Evolutionary conservation across 1,139 yeast species (phyloP), one percentile per base, ranked within the genome.

Genomic region (Debaryomyces singareniensis): DNA sequence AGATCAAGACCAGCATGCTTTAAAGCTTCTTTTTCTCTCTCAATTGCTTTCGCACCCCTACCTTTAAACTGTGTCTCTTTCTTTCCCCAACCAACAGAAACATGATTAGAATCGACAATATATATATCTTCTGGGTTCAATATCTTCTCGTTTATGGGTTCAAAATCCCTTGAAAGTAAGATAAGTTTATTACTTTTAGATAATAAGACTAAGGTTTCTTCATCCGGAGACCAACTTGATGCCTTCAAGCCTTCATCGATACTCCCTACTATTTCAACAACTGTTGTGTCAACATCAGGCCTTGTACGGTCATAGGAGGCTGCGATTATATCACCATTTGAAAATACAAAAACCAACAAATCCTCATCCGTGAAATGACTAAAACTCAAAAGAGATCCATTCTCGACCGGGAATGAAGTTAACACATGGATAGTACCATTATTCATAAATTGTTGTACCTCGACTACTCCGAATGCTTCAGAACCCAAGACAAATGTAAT

Each of bases 71-170:
- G 99, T 0, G 99, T 93, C 54, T 91, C 98, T 40, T 82, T 79
- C 43, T 83, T 84, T 47, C 99, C 99, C 99, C 99, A 93, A 13
- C 99, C 99, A 23, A 91, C 96, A 13, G 94, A 81, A 20, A 93
- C 96, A 48, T 91, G 96, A 44, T 80, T 81, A 3, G 89, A 78
- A 32, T 76, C 71, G 24, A 75, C 60, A 25, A 64, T 59, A 29
- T 58, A 55, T 30, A 87, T 65, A 51, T 91, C 97, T 11, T 70
- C 71, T 1, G 73, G 63, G 30, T 71, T 62, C 36, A 89, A 58
- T 12, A 44, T 41, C 31, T 68, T 65, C 47, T 91, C 96, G 9
- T 75, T 61, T 16, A 91, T 69, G 4, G 93, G 87, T 43, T 91
- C 97, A 42, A 89, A 82, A 24, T 71, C 61, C 41, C 95, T 68